These are phyloP conservation scores for Przewalskia tangutica DNA, from an alignment of 257 asterid genomes.

Conservation along the genomic window DNA sequence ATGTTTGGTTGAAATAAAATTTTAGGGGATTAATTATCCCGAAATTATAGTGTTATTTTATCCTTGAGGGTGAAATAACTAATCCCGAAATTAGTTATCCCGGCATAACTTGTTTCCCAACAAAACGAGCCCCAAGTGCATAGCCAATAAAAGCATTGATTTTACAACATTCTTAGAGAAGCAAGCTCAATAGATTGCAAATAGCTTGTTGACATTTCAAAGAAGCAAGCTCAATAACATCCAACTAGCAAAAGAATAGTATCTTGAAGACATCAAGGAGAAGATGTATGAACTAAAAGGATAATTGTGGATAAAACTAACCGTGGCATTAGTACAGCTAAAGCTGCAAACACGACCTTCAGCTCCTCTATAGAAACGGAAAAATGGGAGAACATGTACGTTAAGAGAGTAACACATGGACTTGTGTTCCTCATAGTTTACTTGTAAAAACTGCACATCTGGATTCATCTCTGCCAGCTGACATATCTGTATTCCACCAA, in stretches of 20 bases:
- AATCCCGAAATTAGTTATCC: too few relatives aligned
- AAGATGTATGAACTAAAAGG: not conserved
- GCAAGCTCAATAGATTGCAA: not conserved
- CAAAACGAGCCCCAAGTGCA: not conserved
- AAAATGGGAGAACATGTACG: constrained; percentile 39
- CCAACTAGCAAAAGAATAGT: not conserved
- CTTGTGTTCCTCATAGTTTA: constrained; percentile 34
- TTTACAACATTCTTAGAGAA: not conserved
- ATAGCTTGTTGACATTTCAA: not conserved
- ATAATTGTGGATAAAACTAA: constrained; percentile 2
- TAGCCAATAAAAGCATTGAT: not conserved
- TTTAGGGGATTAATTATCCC: too few relatives aligned
- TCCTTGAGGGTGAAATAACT: too few relatives aligned
- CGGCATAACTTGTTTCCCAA: too few relatives aligned
- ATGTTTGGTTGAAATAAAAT: too few relatives aligned
- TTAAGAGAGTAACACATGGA: constrained; percentile 31
- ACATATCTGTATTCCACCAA: constrained; percentile 33
- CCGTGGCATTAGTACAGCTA: constrained; percentile 41
- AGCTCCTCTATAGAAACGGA: constrained; percentile 37
- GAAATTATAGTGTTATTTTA: too few relatives aligned
- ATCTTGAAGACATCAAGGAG: not conserved
- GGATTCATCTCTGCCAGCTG: constrained; percentile 39
- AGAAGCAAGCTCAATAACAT: not conserved
- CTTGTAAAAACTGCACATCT: constrained; percentile 29
- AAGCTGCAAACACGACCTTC: constrained; percentile 40